A percentile compares a stretch with the other conserved stretches of the same genome.
phyloP scores from a whole-genome alignment of 345 rosid species.

The Bruguiera sexangula region DNA sequence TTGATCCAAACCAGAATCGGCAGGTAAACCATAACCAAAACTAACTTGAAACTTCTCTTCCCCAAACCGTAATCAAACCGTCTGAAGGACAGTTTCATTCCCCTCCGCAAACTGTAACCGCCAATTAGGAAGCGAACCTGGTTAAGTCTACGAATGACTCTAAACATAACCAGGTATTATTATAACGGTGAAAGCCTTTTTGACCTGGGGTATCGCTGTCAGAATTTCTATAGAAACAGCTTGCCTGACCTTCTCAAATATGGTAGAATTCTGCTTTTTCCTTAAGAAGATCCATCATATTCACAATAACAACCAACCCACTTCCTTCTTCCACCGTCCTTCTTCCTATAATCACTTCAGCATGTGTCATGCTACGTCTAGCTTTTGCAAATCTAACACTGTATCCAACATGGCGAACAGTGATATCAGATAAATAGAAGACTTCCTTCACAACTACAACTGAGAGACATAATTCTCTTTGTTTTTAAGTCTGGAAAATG shows the following conservation, averaged over 20 bases:
- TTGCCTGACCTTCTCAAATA: constrained; percentile 68
- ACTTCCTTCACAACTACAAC: not conserved
- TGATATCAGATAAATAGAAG: not conserved
- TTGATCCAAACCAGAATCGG: too few species aligned
- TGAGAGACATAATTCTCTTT: too few species aligned
- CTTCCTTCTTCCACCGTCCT: constrained; percentile 95
- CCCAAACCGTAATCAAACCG: too few species aligned
- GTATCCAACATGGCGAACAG: not conserved
- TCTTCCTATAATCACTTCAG: constrained; percentile 94
- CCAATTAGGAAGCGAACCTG: too few species aligned
- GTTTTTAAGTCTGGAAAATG: too few species aligned
- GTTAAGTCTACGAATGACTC: too few species aligned
- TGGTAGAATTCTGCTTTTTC: constrained; percentile 26
- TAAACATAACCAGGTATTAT: too few species aligned
- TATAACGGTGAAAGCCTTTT: too few species aligned
- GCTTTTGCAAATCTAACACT: constrained; percentile 61
- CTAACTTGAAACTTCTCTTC: too few species aligned
- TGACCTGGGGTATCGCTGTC: constrained; percentile 85
- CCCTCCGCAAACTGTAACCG: too few species aligned
- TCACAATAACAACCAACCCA: constrained; percentile 76
- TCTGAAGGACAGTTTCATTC: too few species aligned
- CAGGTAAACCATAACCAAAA: too few species aligned
- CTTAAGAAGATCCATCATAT: constrained; percentile 86
- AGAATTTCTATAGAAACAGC: constrained; percentile 91
- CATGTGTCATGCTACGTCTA: constrained; percentile 82